Percentiles rank a stretch among this genome's conserved stretches.
phyloP scores from a whole-genome alignment of 306 rosid genomes.

The Castanea mollissima region DNA sequence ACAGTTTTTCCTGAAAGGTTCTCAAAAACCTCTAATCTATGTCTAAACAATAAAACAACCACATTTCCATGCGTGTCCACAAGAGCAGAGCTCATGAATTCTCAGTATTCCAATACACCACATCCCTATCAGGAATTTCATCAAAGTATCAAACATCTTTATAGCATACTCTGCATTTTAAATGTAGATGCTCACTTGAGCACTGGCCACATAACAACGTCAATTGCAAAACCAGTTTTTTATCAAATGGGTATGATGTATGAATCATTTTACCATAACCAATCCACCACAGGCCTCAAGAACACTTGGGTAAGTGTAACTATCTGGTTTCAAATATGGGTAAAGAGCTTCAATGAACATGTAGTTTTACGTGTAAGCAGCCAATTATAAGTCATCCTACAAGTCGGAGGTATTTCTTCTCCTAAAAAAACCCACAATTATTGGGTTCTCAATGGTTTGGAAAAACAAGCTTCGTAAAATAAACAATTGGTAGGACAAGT shows the following conservation, averaged over 20 bases:
- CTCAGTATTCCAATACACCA: slow-evolving; percentile 73
- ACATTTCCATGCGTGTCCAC: slow-evolving; percentile 89
- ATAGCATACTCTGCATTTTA: slow-evolving; percentile 53
- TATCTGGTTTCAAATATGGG: slow-evolving; percentile 49
- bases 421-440: slow-evolving; percentile 39
- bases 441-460: slow-evolving; percentile 39
- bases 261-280: slow-evolving; percentile 54
- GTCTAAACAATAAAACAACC: slow-evolving; percentile 39
- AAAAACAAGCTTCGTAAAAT: slow-evolving; percentile 50
- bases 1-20: slow-evolving; percentile 55
- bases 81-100: slow-evolving; percentile 73
- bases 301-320: slow-evolving; percentile 69
- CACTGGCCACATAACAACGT: slow-evolving; percentile 58
- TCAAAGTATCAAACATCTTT: slow-evolving; percentile 35
- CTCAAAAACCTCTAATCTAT: slow-evolving; percentile 64
- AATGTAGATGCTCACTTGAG: slow-evolving; percentile 58
- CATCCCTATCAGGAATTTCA: slow-evolving; percentile 72
- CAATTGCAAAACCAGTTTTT: slow-evolving; percentile 49
- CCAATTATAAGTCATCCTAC: slow-evolving; percentile 15
- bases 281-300: slow-evolving; percentile 68
- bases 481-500: slow-evolving; percentile 47
- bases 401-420: too few relatives aligned
- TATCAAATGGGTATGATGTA: slow-evolving; percentile 47
- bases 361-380: slow-evolving; percentile 59
- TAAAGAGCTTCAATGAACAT: slow-evolving; percentile 58